These are phyloP conservation scores for Lactifluus subvellereus DNA, from an alignment of 768 basidiomycete genomes.

Conservation along the genomic window DNA sequence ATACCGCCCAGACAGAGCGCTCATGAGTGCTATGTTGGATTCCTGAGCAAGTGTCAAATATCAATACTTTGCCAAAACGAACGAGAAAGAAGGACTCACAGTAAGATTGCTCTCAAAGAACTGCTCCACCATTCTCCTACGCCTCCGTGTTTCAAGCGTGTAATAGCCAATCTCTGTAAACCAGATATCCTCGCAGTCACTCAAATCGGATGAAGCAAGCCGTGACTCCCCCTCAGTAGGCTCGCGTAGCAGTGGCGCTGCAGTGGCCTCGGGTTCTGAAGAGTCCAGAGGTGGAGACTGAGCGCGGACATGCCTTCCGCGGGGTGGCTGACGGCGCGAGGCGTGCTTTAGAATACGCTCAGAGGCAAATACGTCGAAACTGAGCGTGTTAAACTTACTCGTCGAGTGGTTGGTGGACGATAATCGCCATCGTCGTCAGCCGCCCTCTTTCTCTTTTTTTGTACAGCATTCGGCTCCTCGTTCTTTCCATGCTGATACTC, in stretches of 20 bases:
- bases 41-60: conserved; percentile 41
- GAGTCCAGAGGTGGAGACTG: conserved; percentile 26
- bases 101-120: conserved; percentile 65
- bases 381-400: conserved; percentile 43
- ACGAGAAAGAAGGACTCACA: conserved; percentile 37
- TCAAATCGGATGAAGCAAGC: conserved; percentile 68
- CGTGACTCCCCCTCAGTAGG: conserved; percentile 39
- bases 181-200: conserved; percentile 79
- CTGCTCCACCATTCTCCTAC: conserved; percentile 64
- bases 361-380: conserved; percentile 7
- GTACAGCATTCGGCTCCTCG: conserved; percentile 12
- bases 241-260: conserved; percentile 30
- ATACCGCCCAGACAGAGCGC: conserved; percentile 54
- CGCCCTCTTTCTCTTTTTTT: conserved; percentile 47
- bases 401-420: conserved; percentile 44
- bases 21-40: conserved; percentile 59
- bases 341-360: conserved; percentile 24
- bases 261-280: conserved; percentile 29
- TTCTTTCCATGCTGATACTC: conserved; percentile 26
- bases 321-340: conserved; percentile 33
- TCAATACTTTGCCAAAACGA: neutral
- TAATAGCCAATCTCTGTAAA: conserved; percentile 62
- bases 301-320: conserved; percentile 32
- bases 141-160: conserved; percentile 62
- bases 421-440: conserved; percentile 52